These are phyloP conservation scores for Colletotrichum nymphaeae DNA, from an alignment of 2,329 filamentous ascomycete species.

Conservation along the genomic window DNA sequence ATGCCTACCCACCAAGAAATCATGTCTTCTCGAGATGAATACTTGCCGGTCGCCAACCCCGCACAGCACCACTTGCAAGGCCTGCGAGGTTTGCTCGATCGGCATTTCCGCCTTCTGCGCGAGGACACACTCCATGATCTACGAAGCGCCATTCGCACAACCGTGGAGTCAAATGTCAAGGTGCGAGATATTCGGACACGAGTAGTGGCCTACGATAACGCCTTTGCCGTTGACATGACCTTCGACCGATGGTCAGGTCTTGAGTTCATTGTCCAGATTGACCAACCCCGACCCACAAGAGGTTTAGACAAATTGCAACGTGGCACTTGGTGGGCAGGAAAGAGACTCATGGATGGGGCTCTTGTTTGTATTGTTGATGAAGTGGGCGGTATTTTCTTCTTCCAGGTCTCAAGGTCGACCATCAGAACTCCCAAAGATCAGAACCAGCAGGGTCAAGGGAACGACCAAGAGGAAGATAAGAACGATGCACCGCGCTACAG, in stretches of 20 bases:
- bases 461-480: background rate
- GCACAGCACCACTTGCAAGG: conserved; percentile 47
- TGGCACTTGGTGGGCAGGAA: conserved; percentile 63
- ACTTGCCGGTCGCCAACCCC: conserved; percentile 54
- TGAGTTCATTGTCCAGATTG: conserved; percentile 56
- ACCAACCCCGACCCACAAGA: conserved; percentile 51
- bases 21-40: conserved; percentile 52
- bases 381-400: conserved; percentile 52
- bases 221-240: conserved; percentile 41
- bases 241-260: conserved; percentile 55
- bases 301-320: conserved; percentile 44
- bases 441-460: background rate
- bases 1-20: conserved; percentile 63
- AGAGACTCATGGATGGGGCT: conserved; percentile 59
- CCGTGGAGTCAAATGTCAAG: conserved; percentile 38
- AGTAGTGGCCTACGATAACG: conserved; percentile 7
- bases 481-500: conserved; percentile 33
- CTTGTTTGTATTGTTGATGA: conserved; percentile 61
- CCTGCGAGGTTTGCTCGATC: conserved; percentile 61
- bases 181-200: conserved; percentile 45
- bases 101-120: conserved; percentile 66
- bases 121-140: conserved; percentile 67
- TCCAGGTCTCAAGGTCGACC: conserved; percentile 50
- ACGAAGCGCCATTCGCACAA: conserved; percentile 53
- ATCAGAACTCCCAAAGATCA: conserved; percentile 35